Percentiles rank a stretch among this genome's conserved stretches.
Evolutionary conservation across 176 grass and related monocot species (phyloP).

Genomic region (Lolium multiflorum): DNA sequence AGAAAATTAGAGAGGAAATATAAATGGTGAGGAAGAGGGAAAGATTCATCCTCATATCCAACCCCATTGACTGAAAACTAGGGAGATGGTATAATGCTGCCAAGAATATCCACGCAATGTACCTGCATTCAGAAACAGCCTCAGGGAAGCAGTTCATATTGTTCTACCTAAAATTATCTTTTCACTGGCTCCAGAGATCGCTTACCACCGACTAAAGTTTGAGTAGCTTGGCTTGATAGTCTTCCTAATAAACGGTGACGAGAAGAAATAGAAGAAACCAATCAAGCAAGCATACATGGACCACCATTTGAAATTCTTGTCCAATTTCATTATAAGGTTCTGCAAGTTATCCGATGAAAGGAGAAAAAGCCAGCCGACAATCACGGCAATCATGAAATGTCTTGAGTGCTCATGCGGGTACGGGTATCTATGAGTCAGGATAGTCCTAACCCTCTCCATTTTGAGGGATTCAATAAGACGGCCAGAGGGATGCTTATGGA

Average conservation of each 20-base stretch:
- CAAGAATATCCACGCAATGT: slow-evolving; percentile 97
- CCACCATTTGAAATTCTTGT: slow-evolving; percentile 99
- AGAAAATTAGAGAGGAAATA: slow-evolving; percentile 84
- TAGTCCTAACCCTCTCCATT: slow-evolving; percentile 90
- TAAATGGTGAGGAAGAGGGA: slow-evolving; percentile 91
- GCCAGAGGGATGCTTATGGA: slow-evolving; percentile 62
- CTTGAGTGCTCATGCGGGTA: slow-evolving; percentile 93
- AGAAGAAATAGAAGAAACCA: slow-evolving; percentile 99
- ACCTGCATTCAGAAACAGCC: slow-evolving; percentile 63
- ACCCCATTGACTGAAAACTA: slow-evolving; percentile 99
- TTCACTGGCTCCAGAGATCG: slow-evolving; percentile 16
- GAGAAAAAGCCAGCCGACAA: slow-evolving; percentile 87
- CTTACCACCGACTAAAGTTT: slow-evolving; percentile 96
- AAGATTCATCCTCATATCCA: slow-evolving; percentile 98
- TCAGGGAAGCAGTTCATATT: slow-evolving; percentile 30
- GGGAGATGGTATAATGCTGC: slow-evolving; percentile 97
- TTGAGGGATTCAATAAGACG: slow-evolving; percentile 83
- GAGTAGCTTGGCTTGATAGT: slow-evolving; percentile 96
- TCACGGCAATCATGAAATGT: slow-evolving; percentile 85
- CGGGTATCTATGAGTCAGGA: slow-evolving; percentile 77
- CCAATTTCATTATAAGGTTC: slow-evolving; percentile 88
- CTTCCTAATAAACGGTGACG: slow-evolving; percentile 96
- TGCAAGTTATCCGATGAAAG: slow-evolving; percentile 93
- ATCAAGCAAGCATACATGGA: slow-evolving; percentile 99
- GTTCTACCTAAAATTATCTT: neutral